These are phyloP conservation scores for Diaporthe sp. DNA, from an alignment of 2,329 filamentous ascomycete genomes.

Conservation along the genomic window DNA sequence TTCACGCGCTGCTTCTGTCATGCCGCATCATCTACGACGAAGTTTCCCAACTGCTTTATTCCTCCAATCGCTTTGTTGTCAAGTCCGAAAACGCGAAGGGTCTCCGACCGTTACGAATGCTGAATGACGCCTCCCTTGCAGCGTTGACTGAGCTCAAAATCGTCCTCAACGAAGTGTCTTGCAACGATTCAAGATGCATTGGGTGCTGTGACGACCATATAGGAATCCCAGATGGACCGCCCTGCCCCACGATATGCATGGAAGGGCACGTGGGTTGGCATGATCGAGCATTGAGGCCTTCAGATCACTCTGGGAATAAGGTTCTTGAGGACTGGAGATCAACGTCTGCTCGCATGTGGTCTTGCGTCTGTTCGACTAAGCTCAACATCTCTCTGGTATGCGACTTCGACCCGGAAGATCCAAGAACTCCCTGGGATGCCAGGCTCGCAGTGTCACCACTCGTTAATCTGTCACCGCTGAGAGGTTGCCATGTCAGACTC, in stretches of 20 bases:
- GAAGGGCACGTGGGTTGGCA: not conserved
- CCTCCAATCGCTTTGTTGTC: not conserved
- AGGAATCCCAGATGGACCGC: not conserved
- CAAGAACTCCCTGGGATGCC: not conserved
- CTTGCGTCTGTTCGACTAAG: not conserved
- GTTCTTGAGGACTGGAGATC: not conserved
- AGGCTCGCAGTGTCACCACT: not conserved
- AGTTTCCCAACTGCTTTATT: not conserved
- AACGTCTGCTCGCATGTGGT: not conserved
- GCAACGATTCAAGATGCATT: not conserved
- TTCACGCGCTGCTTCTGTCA: not conserved
- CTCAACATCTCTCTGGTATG: not conserved
- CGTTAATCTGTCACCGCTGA: not conserved
- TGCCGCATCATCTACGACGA: not conserved
- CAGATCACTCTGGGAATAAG: not conserved
- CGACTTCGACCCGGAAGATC: not conserved
- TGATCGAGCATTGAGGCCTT: not conserved
- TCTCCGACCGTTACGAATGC: not conserved
- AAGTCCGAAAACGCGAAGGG: not conserved
- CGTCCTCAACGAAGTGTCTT: not conserved
- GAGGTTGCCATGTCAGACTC: not conserved
- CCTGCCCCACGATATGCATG: no score
- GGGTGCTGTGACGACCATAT: not conserved
- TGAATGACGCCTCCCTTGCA: not conserved
- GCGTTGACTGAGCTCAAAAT: not conserved